A percentile compares a stretch with the other conserved stretches of the same genome.
Evolutionary conservation across 2,329 filamentous ascomycete genomes (phyloP).

Genomic region (Sporothrix protearum): DNA sequence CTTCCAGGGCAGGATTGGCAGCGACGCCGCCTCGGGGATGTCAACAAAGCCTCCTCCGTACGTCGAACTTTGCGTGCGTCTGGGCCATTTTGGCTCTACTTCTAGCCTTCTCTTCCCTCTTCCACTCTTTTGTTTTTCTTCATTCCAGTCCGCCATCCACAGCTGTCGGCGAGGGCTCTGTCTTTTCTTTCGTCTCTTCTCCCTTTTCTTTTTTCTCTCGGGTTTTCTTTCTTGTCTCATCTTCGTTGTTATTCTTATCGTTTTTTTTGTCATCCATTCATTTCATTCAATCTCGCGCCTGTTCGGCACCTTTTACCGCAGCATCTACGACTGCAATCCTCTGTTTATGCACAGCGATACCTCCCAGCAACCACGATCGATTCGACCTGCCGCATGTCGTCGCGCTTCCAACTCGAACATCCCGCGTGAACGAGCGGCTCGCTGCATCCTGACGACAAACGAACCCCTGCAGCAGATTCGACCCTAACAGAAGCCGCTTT

Average conservation of each 20-base stretch:
- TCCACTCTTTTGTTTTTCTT: not conserved
- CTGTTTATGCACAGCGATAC: not conserved
- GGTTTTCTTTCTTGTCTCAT: not conserved
- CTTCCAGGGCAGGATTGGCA: conserved; percentile 16
- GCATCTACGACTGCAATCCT: not conserved
- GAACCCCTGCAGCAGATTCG: not conserved
- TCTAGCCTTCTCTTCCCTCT: not conserved
- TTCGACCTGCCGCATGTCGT: not conserved
- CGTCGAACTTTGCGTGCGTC: not conserved
- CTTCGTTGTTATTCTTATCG: not conserved
- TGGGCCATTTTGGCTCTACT: conserved; percentile 6
- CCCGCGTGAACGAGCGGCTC: conserved; percentile 1
- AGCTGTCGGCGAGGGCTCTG: not conserved
- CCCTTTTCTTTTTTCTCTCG: not conserved
- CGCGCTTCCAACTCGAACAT: not conserved
- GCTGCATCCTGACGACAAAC: conserved; percentile 13
- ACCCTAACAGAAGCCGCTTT: not conserved
- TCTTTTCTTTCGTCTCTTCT: not conserved
- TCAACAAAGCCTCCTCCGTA: conserved; percentile 25
- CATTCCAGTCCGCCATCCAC: not conserved
- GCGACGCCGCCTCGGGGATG: conserved; percentile 16
- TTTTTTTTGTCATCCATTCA: not conserved
- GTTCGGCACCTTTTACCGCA: not conserved
- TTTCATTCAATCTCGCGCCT: not conserved
- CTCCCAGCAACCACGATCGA: not conserved